Evolutionary conservation across 768 basidiomycete species (phyloP), one percentile per base, ranked within the genome.

Genomic region (Tubosaeta sp.): DNA sequence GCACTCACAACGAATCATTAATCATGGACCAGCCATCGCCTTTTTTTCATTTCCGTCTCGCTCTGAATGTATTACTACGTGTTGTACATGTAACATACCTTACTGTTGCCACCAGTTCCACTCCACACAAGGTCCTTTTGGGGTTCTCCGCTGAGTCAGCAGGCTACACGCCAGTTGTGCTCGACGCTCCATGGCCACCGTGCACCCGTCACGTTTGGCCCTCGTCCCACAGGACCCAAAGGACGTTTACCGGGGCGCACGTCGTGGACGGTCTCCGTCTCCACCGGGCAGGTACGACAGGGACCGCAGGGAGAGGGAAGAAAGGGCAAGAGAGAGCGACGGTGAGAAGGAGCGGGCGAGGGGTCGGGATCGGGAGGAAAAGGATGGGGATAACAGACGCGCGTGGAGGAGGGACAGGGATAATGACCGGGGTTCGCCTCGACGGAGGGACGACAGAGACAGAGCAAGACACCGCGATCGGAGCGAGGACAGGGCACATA

Each of bases 131-230:
- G 22, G 22, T 26, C 26, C 4, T 13, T 19, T 17, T 22, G 14
- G 12, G 27, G 6, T 22, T 4, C 11, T 19, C n/a, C 13, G 57
- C 54, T 62, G 58, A 62, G n/a, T 64, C 58, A 64, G 58, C 62
- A 37, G 3, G 5, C 11, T 9, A 14, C 41, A 45, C 22, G 11
- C 38, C 8, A 19, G 25, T 27, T 44, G 27, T 27, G 8, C n/a
- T 22, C 22, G 22, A 22, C 22, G 31, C 6, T 32, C 41, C 14
- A 88, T 89, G 87, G 85, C 85, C 26, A 82, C 81, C 17, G 76
- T 89, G 6, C 87, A 89, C 60, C 87, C 88, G 25, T 88, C 86
- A 10, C 78, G 87, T 46, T 72, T 86, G 72, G 81, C 73, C 26
- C 72, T 88, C 5, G 83, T 89, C 17, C 83, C 85, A 35, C 79